Percentiles rank a stretch among this genome's conserved stretches.
Evolutionary conservation across 2,329 filamentous ascomycete species (phyloP).

Genomic region (Fusarium brachygibbosum): DNA sequence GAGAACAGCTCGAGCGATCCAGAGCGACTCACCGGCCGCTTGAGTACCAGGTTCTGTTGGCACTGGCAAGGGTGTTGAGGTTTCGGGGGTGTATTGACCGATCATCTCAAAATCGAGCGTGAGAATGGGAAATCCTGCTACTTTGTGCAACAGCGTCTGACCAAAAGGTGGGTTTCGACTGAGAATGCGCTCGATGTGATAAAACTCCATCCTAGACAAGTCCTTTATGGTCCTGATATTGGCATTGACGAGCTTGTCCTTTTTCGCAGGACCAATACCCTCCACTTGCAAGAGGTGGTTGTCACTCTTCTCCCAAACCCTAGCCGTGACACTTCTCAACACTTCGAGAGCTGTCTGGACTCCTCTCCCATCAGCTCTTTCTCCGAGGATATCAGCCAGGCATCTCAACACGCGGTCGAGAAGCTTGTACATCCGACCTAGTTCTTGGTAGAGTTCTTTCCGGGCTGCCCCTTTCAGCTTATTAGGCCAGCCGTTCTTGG

Average conservation of each 20-base stretch:
- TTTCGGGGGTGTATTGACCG: constrained; percentile 14
- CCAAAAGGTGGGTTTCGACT: constrained; percentile 89
- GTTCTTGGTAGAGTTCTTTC: constrained; percentile 53
- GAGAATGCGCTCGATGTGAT: constrained; percentile 81
- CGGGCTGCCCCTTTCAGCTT: constrained; percentile 56
- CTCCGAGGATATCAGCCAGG: constrained; percentile 56
- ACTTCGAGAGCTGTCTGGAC: constrained; percentile 80
- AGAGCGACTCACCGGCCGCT: constrained; percentile 6
- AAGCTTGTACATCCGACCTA: constrained; percentile 50
- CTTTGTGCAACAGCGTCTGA: constrained; percentile 71
- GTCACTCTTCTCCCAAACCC: constrained; percentile 84
- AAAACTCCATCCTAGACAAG: constrained; percentile 75
- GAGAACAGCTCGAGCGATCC: constrained; percentile 73
- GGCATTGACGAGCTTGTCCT: constrained; percentile 79
- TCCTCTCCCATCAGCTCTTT: constrained; percentile 71
- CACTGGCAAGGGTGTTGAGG: not conserved
- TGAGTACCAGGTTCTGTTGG: not conserved
- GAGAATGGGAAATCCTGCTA: constrained; percentile 77
- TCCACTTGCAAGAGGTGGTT: constrained; percentile 87
- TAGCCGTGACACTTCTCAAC: constrained; percentile 79
- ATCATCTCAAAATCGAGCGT: constrained; percentile 57
- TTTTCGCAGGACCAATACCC: constrained; percentile 79
- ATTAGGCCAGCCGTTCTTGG: constrained; percentile 70
- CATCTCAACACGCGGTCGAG: constrained; percentile 56
- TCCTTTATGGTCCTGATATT: constrained; percentile 78